Base-by-base conservation (phyloP, 768 basidiomycete species). In the Boletus coccyginus region DNA sequence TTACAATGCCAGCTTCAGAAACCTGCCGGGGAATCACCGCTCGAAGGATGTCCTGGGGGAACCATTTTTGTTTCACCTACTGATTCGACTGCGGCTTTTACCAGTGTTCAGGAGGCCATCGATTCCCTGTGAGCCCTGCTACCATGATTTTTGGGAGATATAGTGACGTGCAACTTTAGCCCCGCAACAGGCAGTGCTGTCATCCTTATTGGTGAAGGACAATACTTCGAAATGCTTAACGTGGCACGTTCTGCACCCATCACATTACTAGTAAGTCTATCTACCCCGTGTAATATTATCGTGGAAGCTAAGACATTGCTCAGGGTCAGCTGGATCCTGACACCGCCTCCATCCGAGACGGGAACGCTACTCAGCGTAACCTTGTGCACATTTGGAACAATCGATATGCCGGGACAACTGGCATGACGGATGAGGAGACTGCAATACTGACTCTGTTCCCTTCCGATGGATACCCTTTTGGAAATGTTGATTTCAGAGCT, bases 191-290 rank as follows among this genome's bases (percentile, higher is more conserved):
- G 74, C 5, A 31, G 57, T 5, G 79, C 75, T 0, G 72, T 72
- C 2, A 83, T 88, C 38, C 77, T 87, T 29, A 74, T 88, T 39
- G 85, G 75, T 0, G 70, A 72, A 52, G 87, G 87, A 8, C 74
- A 79, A 47, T 88, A 87, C 57, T 77, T 79, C 47, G 86, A 87
- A 68, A 78, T 75, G 1, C 62, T 88, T 6, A 86, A 84, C 50
- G 71, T 88, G 19, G 80, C 84, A 0, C 74, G 83, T 41, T 66
- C 65, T 49, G 81, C 73, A 1, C 81, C 85, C 17, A 68, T 87
- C 38, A 84, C 81, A 0, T 70, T 88, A 19, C 70, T 88, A 33
- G 86, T 85, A 59, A 59, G 46, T 2, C 2, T 69, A 33, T 41
- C 47, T 46, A 40, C 31, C 11, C 21, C 21, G 21, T 21, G 3